phyloP scores from a whole-genome alignment of 768 basidiomycete species.

The Paxillus involutus region DNA sequence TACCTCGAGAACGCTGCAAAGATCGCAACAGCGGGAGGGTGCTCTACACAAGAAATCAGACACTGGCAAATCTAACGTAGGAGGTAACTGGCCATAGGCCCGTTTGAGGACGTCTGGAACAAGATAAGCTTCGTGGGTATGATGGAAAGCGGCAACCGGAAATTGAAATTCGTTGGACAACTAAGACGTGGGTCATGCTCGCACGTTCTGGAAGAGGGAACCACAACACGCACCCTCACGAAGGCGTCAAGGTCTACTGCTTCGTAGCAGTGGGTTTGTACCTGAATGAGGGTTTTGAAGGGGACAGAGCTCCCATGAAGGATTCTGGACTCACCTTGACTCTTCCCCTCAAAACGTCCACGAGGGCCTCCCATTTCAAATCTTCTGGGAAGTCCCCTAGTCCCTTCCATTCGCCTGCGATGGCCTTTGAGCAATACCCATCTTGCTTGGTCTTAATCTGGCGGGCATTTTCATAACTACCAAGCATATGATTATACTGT shows the following conservation, averaged over 20 bases:
- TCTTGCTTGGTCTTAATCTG: conserved; percentile 70
- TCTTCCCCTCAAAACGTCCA: conserved; percentile 69
- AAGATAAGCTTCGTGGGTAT: conserved; percentile 78
- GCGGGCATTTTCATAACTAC: conserved; percentile 61
- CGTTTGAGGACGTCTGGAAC: conserved; percentile 75
- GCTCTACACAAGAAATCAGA: conserved; percentile 29
- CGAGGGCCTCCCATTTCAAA: conserved; percentile 68
- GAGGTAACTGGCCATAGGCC: conserved; percentile 48
- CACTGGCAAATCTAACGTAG: background rate
- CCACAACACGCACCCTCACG: conserved; percentile 47
- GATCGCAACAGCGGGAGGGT: conserved; percentile 66
- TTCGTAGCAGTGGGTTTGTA: conserved; percentile 55
- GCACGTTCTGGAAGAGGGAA: background rate
- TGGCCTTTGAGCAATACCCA: conserved; percentile 54
- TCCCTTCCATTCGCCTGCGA: conserved; percentile 43
- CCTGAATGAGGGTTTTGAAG: conserved; percentile 23
- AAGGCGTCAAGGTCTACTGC: conserved; percentile 70
- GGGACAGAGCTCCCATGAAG: background rate
- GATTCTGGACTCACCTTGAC: conserved; percentile 53
- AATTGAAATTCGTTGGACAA: conserved; percentile 83
- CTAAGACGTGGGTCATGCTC: conserved; percentile 26
- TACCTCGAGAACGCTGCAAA: conserved; percentile 60
- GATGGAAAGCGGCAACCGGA: conserved; percentile 73
- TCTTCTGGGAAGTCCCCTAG: conserved; percentile 63
- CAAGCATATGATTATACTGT: background rate